A percentile compares a stretch with the other conserved stretches of the same genome.
phyloP scores from a whole-genome alignment of 495 filamentous ascomycete species.

The Cryomyces minteri region DNA sequence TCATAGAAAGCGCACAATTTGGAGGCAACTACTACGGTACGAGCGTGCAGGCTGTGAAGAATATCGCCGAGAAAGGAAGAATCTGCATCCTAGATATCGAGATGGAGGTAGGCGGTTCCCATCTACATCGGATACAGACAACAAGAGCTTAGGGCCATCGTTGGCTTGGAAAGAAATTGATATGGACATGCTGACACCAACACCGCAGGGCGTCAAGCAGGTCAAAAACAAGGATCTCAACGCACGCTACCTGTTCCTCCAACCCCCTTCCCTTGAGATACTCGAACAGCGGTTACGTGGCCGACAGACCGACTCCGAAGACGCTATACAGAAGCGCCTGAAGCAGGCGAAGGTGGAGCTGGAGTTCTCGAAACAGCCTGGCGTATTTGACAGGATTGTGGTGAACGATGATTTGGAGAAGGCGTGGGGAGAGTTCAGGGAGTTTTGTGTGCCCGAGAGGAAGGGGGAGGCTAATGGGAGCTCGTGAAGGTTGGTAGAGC shows the following conservation, averaged over 20 bases:
- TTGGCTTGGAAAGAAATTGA: not conserved
- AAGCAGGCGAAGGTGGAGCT: constrained; percentile 68
- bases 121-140: not conserved
- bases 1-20: constrained; percentile 81
- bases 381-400: constrained; percentile 68
- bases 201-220: constrained; percentile 69
- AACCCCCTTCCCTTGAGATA: constrained; percentile 55
- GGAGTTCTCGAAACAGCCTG: constrained; percentile 49
- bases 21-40: constrained; percentile 84
- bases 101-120: constrained; percentile 46
- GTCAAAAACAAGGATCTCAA: constrained; percentile 54
- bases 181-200: constrained; percentile 3
- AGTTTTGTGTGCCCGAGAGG: constrained; percentile 17
- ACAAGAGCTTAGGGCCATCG: no score
- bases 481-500: no score
- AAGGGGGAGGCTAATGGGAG: no score
- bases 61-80: constrained; percentile 47
- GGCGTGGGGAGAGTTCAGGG: constrained; percentile 62
- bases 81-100: constrained; percentile 74
- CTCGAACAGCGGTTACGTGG: constrained; percentile 62
- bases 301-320: constrained; percentile 72
- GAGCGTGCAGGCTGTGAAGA: constrained; percentile 52
- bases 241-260: constrained; percentile 72
- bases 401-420: constrained; percentile 79
- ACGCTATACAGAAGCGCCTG: constrained; percentile 53